A percentile compares a stretch with the other conserved stretches of the same genome.
phyloP scores from a whole-genome alignment of 345 rosid genomes.

The Anastatica hierochuntica region DNA sequence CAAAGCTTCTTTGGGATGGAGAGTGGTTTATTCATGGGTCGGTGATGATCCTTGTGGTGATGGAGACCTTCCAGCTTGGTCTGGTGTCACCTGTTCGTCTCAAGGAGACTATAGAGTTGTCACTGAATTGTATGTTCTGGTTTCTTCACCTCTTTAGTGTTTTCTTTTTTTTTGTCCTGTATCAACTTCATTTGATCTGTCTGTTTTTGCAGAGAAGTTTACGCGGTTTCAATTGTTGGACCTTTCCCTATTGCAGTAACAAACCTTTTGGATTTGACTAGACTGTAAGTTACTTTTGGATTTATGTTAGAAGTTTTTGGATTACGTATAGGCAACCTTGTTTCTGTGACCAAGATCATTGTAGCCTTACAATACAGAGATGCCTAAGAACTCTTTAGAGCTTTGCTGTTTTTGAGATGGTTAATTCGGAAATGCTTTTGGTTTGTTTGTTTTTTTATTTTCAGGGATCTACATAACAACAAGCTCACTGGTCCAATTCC shows the following conservation, averaged over 20 bases:
- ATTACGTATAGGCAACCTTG: no score
- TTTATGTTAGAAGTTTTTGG: neutral
- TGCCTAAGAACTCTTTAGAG: neutral
- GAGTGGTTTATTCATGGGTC: conserved; percentile 92
- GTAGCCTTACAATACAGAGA: neutral
- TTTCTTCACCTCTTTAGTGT: neutral
- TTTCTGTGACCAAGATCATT: no score
- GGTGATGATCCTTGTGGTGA: conserved; percentile 99
- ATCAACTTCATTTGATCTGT: no score
- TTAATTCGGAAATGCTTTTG: neutral
- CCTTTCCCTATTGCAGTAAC: conserved; percentile 96
- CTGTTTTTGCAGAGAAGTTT: conserved; percentile 89
- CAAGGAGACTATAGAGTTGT: conserved; percentile 88
- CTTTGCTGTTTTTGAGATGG: neutral
- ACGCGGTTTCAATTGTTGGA: conserved; percentile 92
- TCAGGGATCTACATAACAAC: conserved; percentile 95
- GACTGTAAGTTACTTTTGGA: conserved; percentile 49
- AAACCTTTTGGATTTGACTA: conserved; percentile 78
- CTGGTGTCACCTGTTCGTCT: conserved; percentile 87
- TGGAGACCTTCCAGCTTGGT: conserved; percentile 81
- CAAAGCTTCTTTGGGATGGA: conserved; percentile 95
- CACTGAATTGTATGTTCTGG: conserved; percentile 52
- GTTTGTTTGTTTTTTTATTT: conserved; percentile 1
- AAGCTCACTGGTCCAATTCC: conserved; percentile 96
- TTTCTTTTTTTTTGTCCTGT: no score